Evolutionary conservation across 176 grass and related monocot genomes (phyloP).

Genomic region (Lolium rigidum): DNA sequence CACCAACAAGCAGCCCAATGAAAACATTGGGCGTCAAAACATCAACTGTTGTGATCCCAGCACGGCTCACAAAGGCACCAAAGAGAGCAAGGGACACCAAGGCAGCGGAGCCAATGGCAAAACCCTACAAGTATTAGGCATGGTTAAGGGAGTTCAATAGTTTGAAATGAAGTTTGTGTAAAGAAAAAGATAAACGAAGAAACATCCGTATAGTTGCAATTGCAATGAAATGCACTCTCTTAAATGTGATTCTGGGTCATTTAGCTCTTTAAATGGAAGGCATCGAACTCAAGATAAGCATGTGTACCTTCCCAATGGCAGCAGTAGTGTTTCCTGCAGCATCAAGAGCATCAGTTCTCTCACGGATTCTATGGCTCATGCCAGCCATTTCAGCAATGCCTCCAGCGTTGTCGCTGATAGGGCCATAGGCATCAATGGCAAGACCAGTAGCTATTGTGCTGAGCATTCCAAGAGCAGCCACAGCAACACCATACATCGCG

Average conservation of each 20-base stretch:
- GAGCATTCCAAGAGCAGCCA: conserved; percentile 94
- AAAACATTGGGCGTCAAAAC: conserved; percentile 89
- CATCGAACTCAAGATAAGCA: neutral
- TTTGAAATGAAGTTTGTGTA: neutral
- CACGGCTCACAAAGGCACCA: conserved; percentile 90
- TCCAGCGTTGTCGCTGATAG: conserved; percentile 95
- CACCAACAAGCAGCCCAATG: conserved; percentile 87
- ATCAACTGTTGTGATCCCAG: conserved; percentile 72
- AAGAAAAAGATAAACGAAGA: neutral
- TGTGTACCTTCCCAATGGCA: conserved; percentile 86
- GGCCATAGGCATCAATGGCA: conserved; percentile 95
- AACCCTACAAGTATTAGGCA: conserved; percentile 60
- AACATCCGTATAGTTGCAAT: neutral
- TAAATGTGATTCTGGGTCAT: neutral
- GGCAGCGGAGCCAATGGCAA: conserved; percentile 91
- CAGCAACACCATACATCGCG: conserved; percentile 92
- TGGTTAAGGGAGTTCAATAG: neutral
- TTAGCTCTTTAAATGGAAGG: neutral
- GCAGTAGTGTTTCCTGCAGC: conserved; percentile 96
- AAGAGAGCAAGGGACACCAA: conserved; percentile 95
- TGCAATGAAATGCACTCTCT: neutral
- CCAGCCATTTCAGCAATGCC: conserved; percentile 98
- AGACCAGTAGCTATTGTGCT: conserved; percentile 94
- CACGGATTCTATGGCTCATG: conserved; percentile 93
- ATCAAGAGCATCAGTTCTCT: conserved; percentile 93